These are phyloP conservation scores for Chaetomium fimeti DNA, from an alignment of 495 filamentous ascomycete species.

Conservation along the genomic window DNA sequence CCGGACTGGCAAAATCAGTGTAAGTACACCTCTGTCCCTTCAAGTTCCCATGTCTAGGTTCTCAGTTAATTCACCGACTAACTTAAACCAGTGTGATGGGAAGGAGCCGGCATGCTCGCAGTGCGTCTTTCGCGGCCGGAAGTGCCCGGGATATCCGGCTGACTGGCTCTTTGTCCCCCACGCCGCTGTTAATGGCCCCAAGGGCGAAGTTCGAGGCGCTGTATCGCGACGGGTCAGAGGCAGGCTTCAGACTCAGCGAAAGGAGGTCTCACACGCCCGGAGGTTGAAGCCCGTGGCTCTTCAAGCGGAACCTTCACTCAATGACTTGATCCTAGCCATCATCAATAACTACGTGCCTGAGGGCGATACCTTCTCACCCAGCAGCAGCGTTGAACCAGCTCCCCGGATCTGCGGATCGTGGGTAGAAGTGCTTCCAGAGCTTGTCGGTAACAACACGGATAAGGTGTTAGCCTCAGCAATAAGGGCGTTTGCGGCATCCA, in stretches of 20 bases:
- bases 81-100: conserved; percentile 27
- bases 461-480: not conserved
- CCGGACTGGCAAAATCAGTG: conserved; percentile 28
- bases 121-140: conserved; percentile 23
- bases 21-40: conserved; percentile 4
- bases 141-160: conserved; percentile 27
- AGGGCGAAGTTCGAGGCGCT: not conserved
- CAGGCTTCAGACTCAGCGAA: not conserved
- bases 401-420: conserved; percentile 44
- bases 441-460: conserved; percentile 19
- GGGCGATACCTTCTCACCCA: not conserved
- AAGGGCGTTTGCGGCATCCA: not conserved
- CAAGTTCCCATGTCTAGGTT: no score
- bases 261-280: not conserved
- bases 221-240: not conserved
- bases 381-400: conserved; percentile 1
- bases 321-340: not conserved
- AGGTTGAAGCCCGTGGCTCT: not conserved
- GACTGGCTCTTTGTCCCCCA: conserved; percentile 33
- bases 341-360: not conserved
- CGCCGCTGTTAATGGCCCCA: not conserved
- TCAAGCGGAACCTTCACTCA: not conserved
- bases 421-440: conserved; percentile 39
- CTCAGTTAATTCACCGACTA: not conserved
- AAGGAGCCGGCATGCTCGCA: conserved; percentile 27